A percentile compares a stretch with the other conserved stretches of the same genome.
Conservation (phyloP, 2,329 filamentous ascomycete genomes). For the Epichloe hybrida region DNA sequence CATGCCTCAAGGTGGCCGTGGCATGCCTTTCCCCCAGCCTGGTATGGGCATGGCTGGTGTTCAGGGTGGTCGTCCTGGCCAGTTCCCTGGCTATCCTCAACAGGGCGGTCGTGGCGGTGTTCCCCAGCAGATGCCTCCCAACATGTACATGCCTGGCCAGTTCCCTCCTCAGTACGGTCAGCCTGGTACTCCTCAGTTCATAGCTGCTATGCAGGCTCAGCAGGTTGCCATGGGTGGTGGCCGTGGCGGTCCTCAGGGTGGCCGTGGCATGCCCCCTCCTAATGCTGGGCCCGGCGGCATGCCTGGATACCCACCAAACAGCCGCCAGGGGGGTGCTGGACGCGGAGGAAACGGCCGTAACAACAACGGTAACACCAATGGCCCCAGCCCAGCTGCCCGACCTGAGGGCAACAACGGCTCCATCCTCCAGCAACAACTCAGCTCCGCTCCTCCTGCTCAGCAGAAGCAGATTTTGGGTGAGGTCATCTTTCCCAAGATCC, state of each 20-base stretch:
- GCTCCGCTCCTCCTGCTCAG: slow-evolving; percentile 48
- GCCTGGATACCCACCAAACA: slow-evolving; percentile 44
- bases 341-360: slow-evolving; percentile 24
- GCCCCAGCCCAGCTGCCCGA: slow-evolving; percentile 34
- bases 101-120: slow-evolving; percentile 79
- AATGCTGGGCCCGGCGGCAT: slow-evolving; percentile 38
- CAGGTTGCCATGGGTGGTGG: slow-evolving; percentile 46
- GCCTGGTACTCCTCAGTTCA: slow-evolving; percentile 64
- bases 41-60: slow-evolving; percentile 55
- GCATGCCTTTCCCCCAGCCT: slow-evolving; percentile 52
- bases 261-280: slow-evolving; percentile 61
- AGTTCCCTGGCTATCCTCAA: slow-evolving; percentile 76
- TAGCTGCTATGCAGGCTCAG: slow-evolving; percentile 69
- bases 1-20: slow-evolving; percentile 50
- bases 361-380: slow-evolving; percentile 26
- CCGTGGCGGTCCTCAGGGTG: slow-evolving; percentile 51
- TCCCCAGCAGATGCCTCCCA: slow-evolving; percentile 76
- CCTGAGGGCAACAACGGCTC: slow-evolving; percentile 18
- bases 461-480: slow-evolving; percentile 99
- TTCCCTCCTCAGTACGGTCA: slow-evolving; percentile 72
- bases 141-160: slow-evolving; percentile 71
- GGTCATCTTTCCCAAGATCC: slow-evolving; percentile 96
- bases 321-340: slow-evolving; percentile 31
- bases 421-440: slow-evolving; percentile 45
- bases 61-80: slow-evolving; percentile 70